A percentile compares a stretch with the other conserved stretches of the same genome.
phyloP scores from a whole-genome alignment of 305 asterid species.

The Plantago rigida region DNA sequence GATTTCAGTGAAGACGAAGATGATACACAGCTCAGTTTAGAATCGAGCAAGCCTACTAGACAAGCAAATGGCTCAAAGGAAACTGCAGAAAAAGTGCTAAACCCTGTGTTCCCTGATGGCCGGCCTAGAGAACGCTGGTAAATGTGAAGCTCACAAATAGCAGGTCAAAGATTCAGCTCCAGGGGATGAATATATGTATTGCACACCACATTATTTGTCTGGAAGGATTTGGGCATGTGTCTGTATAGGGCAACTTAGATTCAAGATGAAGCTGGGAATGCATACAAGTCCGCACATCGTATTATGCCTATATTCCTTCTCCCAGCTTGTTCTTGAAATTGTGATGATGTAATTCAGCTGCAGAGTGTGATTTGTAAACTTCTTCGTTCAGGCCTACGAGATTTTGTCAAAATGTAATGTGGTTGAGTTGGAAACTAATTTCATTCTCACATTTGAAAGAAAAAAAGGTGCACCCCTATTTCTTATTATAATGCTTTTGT shows the following conservation, averaged over 20 bases:
- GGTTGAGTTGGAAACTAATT: not conserved
- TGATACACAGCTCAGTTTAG: slow-evolving; percentile 38
- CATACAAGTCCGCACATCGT: slow-evolving; percentile 18
- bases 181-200: slow-evolving; percentile 13
- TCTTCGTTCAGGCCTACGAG: not conserved
- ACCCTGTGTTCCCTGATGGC: slow-evolving; percentile 75
- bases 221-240: slow-evolving; percentile 12
- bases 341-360: slow-evolving; percentile 14
- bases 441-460: not conserved
- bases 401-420: not conserved
- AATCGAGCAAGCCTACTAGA: slow-evolving; percentile 31
- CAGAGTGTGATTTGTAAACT: not conserved
- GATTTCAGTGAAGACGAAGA: slow-evolving; percentile 48
- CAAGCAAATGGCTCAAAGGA: slow-evolving; percentile 35
- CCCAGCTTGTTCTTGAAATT: slow-evolving; percentile 20
- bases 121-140: slow-evolving; percentile 88
- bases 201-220: not conserved
- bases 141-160: not conserved
- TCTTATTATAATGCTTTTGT: not conserved
- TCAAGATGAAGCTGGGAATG: slow-evolving; percentile 11
- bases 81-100: slow-evolving; percentile 40
- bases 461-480: not conserved
- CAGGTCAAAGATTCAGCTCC: slow-evolving; percentile 11
- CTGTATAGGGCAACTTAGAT: slow-evolving; percentile 15
- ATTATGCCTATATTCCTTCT: slow-evolving; percentile 8